Percentiles rank a stretch among this genome's conserved stretches.
phyloP scores from a whole-genome alignment of 2,329 filamentous ascomycete species.

The Incumbomyces lentus region DNA sequence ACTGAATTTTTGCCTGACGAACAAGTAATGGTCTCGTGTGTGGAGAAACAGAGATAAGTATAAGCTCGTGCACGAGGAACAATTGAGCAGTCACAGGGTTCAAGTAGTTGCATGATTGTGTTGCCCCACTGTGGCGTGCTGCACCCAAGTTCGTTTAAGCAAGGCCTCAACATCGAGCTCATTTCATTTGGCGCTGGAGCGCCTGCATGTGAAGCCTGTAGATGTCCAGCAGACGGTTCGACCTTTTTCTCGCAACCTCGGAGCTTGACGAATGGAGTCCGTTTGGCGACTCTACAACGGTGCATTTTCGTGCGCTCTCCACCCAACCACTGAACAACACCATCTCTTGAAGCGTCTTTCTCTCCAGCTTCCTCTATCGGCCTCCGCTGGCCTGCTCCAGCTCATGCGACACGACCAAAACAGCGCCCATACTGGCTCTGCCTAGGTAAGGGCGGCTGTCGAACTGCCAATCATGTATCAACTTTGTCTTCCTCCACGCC shows the following conservation, averaged over 20 bases:
- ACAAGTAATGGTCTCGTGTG: too few species aligned
- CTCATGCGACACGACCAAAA: constrained; percentile 8
- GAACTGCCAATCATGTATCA: constrained; percentile 2
- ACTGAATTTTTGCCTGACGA: too few species aligned
- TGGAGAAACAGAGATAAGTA: too few species aligned
- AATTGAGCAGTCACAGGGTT: too few species aligned
- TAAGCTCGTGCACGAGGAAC: too few species aligned
- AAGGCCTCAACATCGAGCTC: neutral
- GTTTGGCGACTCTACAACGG: neutral
- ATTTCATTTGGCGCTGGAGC: constrained; percentile 2
- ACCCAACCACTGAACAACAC: constrained; percentile 8
- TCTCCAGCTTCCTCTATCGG: constrained; percentile 4
- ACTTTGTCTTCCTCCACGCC: neutral
- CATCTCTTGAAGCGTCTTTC: constrained; percentile 5
- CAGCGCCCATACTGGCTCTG: constrained; percentile 3
- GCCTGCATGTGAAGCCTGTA: neutral
- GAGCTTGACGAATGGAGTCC: constrained; percentile 1
- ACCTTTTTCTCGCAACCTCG: neutral
- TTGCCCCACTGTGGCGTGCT: too few species aligned
- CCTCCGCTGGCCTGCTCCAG: constrained; percentile 4
- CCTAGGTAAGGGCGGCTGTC: constrained; percentile 3
- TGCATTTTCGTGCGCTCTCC: constrained; percentile 5
- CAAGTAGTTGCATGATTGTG: too few species aligned
- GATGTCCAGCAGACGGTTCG: neutral
- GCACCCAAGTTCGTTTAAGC: too few species aligned